These are phyloP conservation scores for Emmonsiellopsis sp. DNA, from an alignment of 2,329 filamentous ascomycete species.

Conservation along the genomic window DNA sequence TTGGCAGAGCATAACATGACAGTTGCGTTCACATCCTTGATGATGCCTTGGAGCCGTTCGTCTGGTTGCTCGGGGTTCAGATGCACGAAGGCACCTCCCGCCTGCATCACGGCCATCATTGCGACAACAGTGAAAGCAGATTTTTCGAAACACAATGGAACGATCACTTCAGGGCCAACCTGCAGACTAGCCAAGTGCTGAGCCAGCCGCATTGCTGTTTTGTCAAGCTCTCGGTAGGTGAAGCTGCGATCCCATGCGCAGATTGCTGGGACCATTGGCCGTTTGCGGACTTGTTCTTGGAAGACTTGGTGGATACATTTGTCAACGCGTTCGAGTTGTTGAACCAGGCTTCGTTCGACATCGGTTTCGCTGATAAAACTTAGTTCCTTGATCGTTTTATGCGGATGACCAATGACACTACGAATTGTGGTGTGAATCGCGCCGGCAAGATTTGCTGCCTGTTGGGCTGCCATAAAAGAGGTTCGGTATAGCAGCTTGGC, in stretches of 20 bases:
- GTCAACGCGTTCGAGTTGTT: slow-evolving; percentile 11
- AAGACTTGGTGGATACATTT: slow-evolving; percentile 17
- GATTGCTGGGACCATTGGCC: slow-evolving; percentile 15
- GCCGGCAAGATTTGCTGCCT: not conserved
- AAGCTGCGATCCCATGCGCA: slow-evolving; percentile 31
- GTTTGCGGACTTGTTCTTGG: slow-evolving; percentile 5
- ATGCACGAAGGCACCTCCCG: slow-evolving; percentile 23
- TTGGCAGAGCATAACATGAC: slow-evolving; percentile 5
- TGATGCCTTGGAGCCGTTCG: slow-evolving; percentile 16
- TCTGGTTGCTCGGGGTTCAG: slow-evolving; percentile 23
- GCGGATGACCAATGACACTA: not conserved
- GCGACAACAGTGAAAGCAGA: slow-evolving; percentile 56
- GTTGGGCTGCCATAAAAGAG: not conserved
- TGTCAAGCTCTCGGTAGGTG: slow-evolving; percentile 59
- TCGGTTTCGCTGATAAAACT: not conserved
- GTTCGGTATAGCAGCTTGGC: not conserved
- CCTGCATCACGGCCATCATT: slow-evolving; percentile 22
- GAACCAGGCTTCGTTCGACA: not conserved
- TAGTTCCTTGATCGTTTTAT: not conserved
- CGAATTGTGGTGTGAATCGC: not conserved
- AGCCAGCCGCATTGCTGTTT: slow-evolving; percentile 55
- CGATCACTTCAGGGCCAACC: slow-evolving; percentile 45
- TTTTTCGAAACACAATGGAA: slow-evolving; percentile 71
- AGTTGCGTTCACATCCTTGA: slow-evolving; percentile 14
- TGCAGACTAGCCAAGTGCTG: slow-evolving; percentile 43